phyloP scores from a whole-genome alignment of 176 grass and related monocot species.

The Oryza glaberrima region DNA sequence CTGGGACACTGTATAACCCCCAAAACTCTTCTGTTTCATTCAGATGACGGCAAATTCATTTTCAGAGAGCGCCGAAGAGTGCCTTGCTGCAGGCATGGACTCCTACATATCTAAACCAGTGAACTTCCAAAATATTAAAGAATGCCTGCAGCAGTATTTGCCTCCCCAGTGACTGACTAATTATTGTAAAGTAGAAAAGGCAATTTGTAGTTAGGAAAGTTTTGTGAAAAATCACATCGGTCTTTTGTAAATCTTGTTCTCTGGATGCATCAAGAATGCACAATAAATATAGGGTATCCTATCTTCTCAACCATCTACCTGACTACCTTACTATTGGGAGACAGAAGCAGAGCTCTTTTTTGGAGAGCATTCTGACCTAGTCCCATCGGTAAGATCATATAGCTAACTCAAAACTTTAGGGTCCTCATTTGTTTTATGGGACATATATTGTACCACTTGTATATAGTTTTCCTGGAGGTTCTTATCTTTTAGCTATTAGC shows the following conservation, averaged over 20 bases:
- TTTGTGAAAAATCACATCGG: slow-evolving; percentile 57
- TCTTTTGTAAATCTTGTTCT: slow-evolving; percentile 50
- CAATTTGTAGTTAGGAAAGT: slow-evolving; percentile 62
- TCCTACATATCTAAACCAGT: slow-evolving; percentile 93
- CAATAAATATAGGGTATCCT: slow-evolving; percentile 50
- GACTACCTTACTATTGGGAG: slow-evolving; percentile 26
- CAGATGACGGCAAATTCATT: slow-evolving; percentile 97
- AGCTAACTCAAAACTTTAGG: slow-evolving; percentile 41
- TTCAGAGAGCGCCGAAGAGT: slow-evolving; percentile 73
- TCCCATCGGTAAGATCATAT: slow-evolving; percentile 33
- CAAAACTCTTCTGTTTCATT: slow-evolving; percentile 43
- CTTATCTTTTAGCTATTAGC: slow-evolving; percentile 39
- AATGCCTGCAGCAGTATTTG: slow-evolving; percentile 69
- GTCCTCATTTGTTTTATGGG: slow-evolving; percentile 39
- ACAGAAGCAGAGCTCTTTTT: slow-evolving; percentile 41
- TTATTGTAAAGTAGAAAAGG: slow-evolving; percentile 72
- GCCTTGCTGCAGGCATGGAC: slow-evolving; percentile 92
- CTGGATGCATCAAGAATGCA: slow-evolving; percentile 32
- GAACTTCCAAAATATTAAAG: slow-evolving; percentile 82
- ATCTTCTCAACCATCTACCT: slow-evolving; percentile 30
- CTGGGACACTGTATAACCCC: slow-evolving; percentile 28
- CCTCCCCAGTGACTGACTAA: slow-evolving; percentile 57
- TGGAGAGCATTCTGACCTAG: slow-evolving; percentile 41
- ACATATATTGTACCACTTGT: slow-evolving; percentile 36
- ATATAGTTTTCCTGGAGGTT: slow-evolving; percentile 47